Conservation (phyloP, 2,329 filamentous ascomycete genomes). For the Diaporthe sp. region DNA sequence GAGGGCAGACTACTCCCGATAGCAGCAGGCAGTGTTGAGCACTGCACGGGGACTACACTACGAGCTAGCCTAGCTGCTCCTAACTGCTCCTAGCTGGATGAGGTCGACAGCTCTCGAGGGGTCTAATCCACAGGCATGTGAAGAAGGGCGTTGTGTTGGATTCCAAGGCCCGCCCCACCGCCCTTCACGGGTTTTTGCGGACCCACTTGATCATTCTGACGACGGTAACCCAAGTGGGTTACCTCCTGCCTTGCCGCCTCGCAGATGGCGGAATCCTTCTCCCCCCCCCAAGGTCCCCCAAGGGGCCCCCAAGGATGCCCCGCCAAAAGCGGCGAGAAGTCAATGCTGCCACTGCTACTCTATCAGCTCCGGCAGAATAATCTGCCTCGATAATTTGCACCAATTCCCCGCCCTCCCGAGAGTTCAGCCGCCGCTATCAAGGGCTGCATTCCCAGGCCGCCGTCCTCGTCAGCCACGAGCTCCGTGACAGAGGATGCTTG, state of each 20-base stretch:
- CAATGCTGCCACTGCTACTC: not conserved
- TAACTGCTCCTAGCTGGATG: not conserved
- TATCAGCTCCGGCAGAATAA: conserved; percentile 13
- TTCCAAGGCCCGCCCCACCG: conserved; percentile 11
- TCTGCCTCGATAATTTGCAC: not conserved
- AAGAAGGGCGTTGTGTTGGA: conserved; percentile 6
- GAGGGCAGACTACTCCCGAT: not conserved
- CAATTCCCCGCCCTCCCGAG: not conserved
- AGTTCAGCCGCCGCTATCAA: not conserved
- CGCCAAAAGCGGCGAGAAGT: conserved; percentile 29
- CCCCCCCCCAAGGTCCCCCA: too few species aligned
- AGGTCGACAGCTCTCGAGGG: not conserved
- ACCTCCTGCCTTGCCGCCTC: conserved; percentile 2
- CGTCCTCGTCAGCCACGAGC: not conserved
- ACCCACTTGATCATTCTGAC: conserved; percentile 24
- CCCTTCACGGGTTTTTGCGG: conserved; percentile 6
- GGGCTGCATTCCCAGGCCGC: not conserved
- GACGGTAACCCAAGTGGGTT: conserved; percentile 5
- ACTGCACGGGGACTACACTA: not conserved
- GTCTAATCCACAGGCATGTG: conserved; percentile 19
- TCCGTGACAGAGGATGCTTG: not conserved
- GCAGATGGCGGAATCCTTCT: conserved; percentile 13
- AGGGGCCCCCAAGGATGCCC: conserved; percentile 9
- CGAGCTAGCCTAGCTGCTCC: not conserved
- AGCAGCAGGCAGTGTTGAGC: not conserved